Evolutionary conservation across 257 asterid species (phyloP).

Genomic region (Ophiorrhiza pumila): DNA sequence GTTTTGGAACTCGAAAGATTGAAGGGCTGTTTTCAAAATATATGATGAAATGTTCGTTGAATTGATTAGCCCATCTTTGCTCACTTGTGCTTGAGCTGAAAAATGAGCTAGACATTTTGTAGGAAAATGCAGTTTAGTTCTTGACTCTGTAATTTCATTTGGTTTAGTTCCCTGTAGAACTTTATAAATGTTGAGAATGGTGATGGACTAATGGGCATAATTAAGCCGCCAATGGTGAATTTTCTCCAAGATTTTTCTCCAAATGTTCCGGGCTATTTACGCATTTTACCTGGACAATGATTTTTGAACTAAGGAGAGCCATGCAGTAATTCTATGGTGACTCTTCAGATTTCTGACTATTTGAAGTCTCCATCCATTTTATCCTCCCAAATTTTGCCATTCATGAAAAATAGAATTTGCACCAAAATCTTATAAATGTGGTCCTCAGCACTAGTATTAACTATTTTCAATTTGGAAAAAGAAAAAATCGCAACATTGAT

Average conservation of each 20-base stretch:
- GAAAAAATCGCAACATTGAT: too few relatives aligned
- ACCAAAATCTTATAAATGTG: too few relatives aligned
- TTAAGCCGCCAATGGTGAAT: not conserved
- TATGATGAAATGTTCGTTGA: not conserved
- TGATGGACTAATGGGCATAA: not conserved
- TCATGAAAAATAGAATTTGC: too few relatives aligned
- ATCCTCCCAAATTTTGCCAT: too few relatives aligned
- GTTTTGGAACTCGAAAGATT: slow-evolving; percentile 26
- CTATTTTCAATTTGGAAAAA: too few relatives aligned
- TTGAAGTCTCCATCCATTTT: too few relatives aligned
- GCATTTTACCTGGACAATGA: not conserved
- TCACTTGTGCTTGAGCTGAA: slow-evolving; percentile 4
- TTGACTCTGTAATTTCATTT: too few relatives aligned
- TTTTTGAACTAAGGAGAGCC: not conserved
- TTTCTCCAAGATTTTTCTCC: not conserved
- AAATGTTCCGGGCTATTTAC: not conserved
- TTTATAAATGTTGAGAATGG: not conserved
- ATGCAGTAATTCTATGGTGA: too few relatives aligned
- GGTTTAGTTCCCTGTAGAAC: not conserved
- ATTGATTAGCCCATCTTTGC: slow-evolving; percentile 4
- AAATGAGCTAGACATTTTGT: not conserved
- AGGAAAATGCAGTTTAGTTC: not conserved
- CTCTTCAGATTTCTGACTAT: too few relatives aligned
- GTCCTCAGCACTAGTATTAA: too few relatives aligned
- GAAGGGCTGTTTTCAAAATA: not conserved